Conservation (phyloP, 108 stramenopile species). For the Fragilariopsis cylindrus region DNA sequence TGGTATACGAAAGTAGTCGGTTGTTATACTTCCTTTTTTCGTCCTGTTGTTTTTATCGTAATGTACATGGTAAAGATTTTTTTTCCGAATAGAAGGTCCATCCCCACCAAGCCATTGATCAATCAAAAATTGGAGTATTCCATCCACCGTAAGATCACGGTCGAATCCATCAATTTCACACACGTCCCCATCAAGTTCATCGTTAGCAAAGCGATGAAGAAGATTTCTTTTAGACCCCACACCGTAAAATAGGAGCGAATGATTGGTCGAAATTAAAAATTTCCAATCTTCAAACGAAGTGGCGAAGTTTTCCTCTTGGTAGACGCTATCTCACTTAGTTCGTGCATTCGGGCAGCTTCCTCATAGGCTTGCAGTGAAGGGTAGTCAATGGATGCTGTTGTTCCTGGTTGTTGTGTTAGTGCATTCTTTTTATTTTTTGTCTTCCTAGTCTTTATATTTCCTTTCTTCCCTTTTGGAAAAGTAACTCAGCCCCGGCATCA, state of each 20-base stretch:
- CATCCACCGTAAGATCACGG: constrained; percentile 41
- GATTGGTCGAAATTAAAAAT: constrained; percentile 60
- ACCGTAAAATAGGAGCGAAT: constrained; percentile 76
- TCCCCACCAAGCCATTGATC: constrained; percentile 40
- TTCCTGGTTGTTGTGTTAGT: neutral
- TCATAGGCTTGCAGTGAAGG: constrained; percentile 22
- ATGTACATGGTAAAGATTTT: constrained; percentile 16
- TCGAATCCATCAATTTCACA: constrained; percentile 41
- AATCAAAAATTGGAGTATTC: constrained; percentile 52
- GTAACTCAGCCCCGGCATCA: constrained; percentile 37
- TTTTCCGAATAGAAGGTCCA: constrained; percentile 27
- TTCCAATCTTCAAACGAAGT: constrained; percentile 54
- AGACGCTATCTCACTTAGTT: constrained; percentile 2
- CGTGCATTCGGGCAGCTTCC: neutral
- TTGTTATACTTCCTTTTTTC: neutral
- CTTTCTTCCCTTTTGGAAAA: constrained; percentile 22
- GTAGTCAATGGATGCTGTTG: neutral
- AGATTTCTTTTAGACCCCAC: constrained; percentile 67
- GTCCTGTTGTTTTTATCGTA: neutral
- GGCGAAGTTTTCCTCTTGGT: constrained; percentile 15
- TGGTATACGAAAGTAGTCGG: neutral
- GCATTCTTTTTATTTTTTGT: neutral
- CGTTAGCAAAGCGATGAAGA: constrained; percentile 55
- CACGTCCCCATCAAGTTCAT: constrained; percentile 36
- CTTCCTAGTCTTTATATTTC: constrained; percentile 3